Conservation (phyloP, 2,329 filamentous ascomycete genomes). For the Tolypocladium tropicale region DNA sequence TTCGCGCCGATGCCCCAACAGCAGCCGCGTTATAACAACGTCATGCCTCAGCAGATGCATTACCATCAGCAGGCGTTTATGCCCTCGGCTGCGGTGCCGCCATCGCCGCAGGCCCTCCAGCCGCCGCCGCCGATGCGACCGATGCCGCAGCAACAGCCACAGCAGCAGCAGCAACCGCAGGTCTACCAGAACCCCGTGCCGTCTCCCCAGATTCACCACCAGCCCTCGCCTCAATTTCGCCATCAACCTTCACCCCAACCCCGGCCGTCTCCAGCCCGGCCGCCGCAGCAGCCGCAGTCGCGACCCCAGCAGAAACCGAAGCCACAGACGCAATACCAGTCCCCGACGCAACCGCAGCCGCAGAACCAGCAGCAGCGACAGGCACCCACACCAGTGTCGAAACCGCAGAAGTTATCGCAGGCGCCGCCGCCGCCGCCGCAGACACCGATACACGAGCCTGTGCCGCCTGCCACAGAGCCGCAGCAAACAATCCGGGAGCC, state of each 20-base stretch:
- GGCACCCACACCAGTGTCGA: conserved; percentile 5
- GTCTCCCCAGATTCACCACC: conserved; percentile 11
- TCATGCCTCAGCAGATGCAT: background rate
- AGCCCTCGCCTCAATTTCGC: conserved; percentile 5
- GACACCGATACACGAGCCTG: conserved; percentile 4
- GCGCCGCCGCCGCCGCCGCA: conserved; percentile 6
- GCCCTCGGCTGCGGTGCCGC: background rate
- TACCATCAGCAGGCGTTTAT: conserved; percentile 1
- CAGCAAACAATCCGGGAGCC: conserved; percentile 2
- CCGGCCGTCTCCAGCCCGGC: conserved; percentile 1
- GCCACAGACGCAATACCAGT: conserved; percentile 7
- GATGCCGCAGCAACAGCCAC: conserved; percentile 1
- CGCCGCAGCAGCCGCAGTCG: conserved; percentile 19
- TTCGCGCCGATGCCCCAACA: conserved; percentile 11
- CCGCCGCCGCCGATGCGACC: background rate
- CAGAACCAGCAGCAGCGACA: conserved; percentile 2
- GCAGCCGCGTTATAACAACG: conserved; percentile 1
- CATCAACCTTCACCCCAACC: conserved; percentile 10
- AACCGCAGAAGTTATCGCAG: no score
- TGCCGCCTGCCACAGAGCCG: background rate
- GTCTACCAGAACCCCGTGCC: conserved; percentile 4
- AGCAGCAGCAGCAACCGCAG: conserved; percentile 1
- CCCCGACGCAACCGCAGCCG: conserved; percentile 10
- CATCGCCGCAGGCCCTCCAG: conserved; percentile 1
- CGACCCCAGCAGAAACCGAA: conserved; percentile 21